Evolutionary conservation across 441 rosid species (phyloP).

Genomic region (Lepidium campestre): DNA sequence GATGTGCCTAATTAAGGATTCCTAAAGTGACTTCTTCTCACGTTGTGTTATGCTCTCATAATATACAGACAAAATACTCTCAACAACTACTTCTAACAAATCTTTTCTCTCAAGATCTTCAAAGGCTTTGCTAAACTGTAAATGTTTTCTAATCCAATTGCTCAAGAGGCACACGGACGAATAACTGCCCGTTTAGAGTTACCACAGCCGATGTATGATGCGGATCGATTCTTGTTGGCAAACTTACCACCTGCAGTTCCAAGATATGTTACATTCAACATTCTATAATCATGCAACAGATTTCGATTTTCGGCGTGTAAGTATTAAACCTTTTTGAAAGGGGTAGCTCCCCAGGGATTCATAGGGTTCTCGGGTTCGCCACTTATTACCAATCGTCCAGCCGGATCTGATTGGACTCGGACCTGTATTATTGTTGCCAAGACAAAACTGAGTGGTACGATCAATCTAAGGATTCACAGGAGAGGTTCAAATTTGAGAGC

Average conservation of each 20-base stretch:
- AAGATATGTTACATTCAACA: neutral
- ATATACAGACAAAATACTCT: slow-evolving; percentile 26
- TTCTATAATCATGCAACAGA: neutral
- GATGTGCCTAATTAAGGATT: slow-evolving; percentile 15
- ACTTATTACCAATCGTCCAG: slow-evolving; percentile 64
- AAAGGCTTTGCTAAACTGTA: slow-evolving; percentile 18
- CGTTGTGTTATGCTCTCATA: slow-evolving; percentile 18
- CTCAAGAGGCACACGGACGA: slow-evolving; percentile 88
- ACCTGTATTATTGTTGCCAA: slow-evolving; percentile 38
- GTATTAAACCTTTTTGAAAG: slow-evolving; percentile 53
- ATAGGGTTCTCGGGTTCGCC: slow-evolving; percentile 63
- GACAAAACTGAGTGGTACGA: neutral
- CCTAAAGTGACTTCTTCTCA: slow-evolving; percentile 18
- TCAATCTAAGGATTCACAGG: neutral
- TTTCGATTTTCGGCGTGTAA: neutral
- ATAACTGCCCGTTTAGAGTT: slow-evolving; percentile 86
- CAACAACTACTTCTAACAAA: slow-evolving; percentile 26
- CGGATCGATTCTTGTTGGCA: slow-evolving; percentile 82
- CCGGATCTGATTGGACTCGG: slow-evolving; percentile 73
- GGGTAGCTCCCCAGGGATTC: slow-evolving; percentile 76
- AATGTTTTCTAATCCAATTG: slow-evolving; percentile 26
- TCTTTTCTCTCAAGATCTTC: slow-evolving; percentile 8
- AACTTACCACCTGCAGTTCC: slow-evolving; percentile 63
- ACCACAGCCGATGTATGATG: slow-evolving; percentile 97
- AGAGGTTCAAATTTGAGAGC: slow-evolving; percentile 3